Conservation (phyloP, 768 basidiomycete species). For the Psilocybe cyanescens region DNA sequence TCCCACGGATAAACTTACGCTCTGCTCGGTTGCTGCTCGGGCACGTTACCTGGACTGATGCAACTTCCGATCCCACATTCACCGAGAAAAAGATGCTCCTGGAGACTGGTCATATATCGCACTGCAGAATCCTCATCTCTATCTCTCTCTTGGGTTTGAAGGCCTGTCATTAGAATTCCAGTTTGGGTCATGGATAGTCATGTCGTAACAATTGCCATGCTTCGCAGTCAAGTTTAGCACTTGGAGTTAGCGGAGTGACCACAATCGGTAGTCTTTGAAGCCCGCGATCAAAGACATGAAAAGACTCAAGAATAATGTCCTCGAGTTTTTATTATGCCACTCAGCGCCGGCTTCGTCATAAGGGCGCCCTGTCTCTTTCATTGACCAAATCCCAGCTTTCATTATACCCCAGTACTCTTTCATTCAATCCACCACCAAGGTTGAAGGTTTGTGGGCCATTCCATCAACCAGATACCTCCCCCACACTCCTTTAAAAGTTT, state of each 20-base stretch:
- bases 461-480: slow-evolving; percentile 10
- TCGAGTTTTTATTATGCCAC: slow-evolving; percentile 15
- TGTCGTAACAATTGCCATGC: not conserved
- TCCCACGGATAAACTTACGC: too few relatives aligned
- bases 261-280: slow-evolving; percentile 14
- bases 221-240: slow-evolving; percentile 12
- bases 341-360: slow-evolving; percentile 17
- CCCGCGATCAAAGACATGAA: slow-evolving; percentile 16
- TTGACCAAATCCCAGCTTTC: slow-evolving; percentile 1
- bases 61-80: slow-evolving; percentile 11
- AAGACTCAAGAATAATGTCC: slow-evolving; percentile 3
- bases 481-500: slow-evolving; percentile 14
- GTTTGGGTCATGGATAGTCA: too few relatives aligned
- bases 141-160: not conserved
- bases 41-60: not conserved
- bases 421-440: slow-evolving; percentile 10
- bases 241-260: not conserved
- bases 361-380: slow-evolving; percentile 13
- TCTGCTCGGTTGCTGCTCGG: not conserved
- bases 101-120: not conserved
- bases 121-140: not conserved
- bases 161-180: too few relatives aligned
- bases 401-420: slow-evolving; percentile 11
- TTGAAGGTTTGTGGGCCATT: slow-evolving; percentile 4
- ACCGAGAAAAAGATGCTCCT: slow-evolving; percentile 1